Evolutionary conservation across 805 yeast genomes (phyloP).

Genomic region (Yarrowia sp.): DNA sequence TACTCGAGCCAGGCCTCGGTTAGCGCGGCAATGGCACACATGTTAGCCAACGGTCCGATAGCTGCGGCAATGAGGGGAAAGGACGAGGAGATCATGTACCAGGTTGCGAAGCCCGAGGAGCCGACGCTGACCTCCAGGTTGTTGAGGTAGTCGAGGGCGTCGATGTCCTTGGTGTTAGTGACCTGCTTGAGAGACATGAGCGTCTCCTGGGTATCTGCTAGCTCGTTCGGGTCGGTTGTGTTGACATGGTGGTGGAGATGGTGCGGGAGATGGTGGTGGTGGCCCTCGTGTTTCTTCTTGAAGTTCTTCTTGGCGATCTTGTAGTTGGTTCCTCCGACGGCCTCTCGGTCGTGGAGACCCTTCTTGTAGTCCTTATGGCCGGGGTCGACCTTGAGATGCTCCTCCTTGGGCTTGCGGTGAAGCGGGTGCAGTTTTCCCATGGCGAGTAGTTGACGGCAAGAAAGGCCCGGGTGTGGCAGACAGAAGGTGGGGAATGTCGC

Average conservation of each 20-base stretch:
- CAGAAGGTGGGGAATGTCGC: too few species aligned
- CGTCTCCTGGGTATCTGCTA: slow-evolving; percentile 17
- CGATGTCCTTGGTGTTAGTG: slow-evolving; percentile 13
- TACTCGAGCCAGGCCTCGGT: slow-evolving; percentile 61
- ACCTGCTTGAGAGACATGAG: slow-evolving; percentile 19
- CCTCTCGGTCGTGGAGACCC: slow-evolving; percentile 15
- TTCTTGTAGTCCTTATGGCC: neutral
- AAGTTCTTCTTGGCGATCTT: neutral
- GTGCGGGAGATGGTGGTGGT: neutral
- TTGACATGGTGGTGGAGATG: slow-evolving; percentile 18
- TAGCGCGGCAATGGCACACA: slow-evolving; percentile 68
- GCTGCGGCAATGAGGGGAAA: slow-evolving; percentile 78
- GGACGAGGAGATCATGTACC: slow-evolving; percentile 67
- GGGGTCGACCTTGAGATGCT: slow-evolving; percentile 3
- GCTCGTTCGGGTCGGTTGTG: neutral
- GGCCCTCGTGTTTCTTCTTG: slow-evolving; percentile 2
- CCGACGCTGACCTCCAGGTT: slow-evolving; percentile 27
- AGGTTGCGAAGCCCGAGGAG: slow-evolving; percentile 35
- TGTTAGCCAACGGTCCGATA: slow-evolving; percentile 73
- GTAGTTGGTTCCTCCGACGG: slow-evolving; percentile 18
- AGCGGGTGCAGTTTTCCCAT: slow-evolving; percentile 23
- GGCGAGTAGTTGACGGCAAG: neutral
- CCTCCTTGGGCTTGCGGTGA: slow-evolving; percentile 20
- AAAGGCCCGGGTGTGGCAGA: neutral
- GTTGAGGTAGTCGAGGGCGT: slow-evolving; percentile 11